Evolutionary conservation across 1,284 basidiomycete genomes (phyloP).

Genomic region (Sutorius eximius): DNA sequence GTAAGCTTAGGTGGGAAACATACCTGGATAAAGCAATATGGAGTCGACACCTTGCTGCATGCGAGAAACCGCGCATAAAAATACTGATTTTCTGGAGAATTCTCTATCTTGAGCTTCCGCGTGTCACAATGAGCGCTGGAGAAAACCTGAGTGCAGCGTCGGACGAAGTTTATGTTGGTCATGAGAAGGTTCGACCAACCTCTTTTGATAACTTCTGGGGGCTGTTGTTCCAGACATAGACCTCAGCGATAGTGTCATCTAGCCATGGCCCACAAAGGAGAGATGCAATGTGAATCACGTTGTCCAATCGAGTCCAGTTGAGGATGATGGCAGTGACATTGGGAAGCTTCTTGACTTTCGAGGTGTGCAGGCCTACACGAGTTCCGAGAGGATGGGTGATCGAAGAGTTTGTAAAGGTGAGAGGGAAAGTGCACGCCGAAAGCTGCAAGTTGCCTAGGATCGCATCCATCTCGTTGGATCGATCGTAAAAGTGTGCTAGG

Average conservation of each 20-base stretch:
- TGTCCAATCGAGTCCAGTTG: conserved; percentile 65
- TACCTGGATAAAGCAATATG: conserved; percentile 66
- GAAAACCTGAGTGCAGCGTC: conserved; percentile 44
- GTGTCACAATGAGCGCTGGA: conserved; percentile 43
- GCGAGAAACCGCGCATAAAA: conserved; percentile 68
- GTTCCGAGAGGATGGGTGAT: background rate
- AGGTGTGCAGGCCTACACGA: conserved; percentile 15
- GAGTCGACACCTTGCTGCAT: conserved; percentile 51
- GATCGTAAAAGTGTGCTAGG: background rate
- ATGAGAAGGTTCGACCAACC: conserved; percentile 33
- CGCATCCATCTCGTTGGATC: conserved; percentile 7
- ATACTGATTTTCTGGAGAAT: conserved; percentile 58
- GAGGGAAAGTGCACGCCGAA: conserved; percentile 17
- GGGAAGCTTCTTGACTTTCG: conserved; percentile 15
- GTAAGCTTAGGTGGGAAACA: conserved; percentile 5
- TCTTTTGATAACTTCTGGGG: conserved; percentile 43
- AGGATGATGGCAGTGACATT: conserved; percentile 57
- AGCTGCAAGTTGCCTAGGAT: conserved; percentile 19
- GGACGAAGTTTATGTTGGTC: background rate
- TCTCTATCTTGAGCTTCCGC: conserved; percentile 51
- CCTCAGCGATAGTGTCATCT: conserved; percentile 47
- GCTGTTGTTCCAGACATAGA: conserved; percentile 68
- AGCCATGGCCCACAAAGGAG: conserved; percentile 51
- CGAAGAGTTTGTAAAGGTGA: conserved; percentile 15
- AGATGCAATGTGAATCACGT: conserved; percentile 55